phyloP scores from a whole-genome alignment of 2,329 filamentous ascomycete genomes.

The Fusarium sp. region DNA sequence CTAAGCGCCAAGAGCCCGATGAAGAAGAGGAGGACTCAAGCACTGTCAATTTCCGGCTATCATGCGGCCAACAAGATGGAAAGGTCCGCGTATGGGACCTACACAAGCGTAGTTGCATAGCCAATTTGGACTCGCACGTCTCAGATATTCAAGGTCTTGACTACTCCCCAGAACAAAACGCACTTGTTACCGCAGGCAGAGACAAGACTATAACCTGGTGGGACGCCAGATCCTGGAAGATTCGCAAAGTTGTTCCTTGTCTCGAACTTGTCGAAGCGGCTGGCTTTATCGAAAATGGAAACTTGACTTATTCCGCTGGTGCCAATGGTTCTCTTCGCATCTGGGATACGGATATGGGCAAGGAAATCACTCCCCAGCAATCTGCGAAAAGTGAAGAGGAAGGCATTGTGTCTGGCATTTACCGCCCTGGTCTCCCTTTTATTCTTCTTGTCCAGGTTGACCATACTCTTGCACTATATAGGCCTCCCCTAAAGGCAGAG shows the following conservation, averaged over 20 bases:
- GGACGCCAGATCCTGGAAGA: conserved; percentile 87
- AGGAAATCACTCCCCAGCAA: conserved; percentile 82
- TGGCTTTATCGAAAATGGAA: conserved; percentile 78
- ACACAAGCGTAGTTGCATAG: conserved; percentile 80
- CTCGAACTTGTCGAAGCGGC: conserved; percentile 86
- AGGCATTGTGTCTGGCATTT: conserved; percentile 76
- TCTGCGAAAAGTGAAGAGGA: conserved; percentile 66
- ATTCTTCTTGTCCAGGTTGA: conserved; percentile 88
- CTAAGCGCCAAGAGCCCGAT: conserved; percentile 46
- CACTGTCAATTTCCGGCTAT: conserved; percentile 75
- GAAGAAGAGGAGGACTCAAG: conserved; percentile 54
- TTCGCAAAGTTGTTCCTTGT: conserved; percentile 80
- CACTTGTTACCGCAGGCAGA: conserved; percentile 83
- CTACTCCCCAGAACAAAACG: conserved; percentile 78
- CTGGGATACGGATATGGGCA: conserved; percentile 81
- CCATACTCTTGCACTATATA: conserved; percentile 84
- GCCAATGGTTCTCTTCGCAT: conserved; percentile 83
- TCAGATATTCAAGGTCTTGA: conserved; percentile 91
- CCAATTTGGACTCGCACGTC: conserved; percentile 88
- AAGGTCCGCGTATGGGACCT: conserved; percentile 93
- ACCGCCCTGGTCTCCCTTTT: conserved; percentile 71
- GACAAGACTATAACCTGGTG: conserved; percentile 96
- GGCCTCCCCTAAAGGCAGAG: conserved; percentile 53
- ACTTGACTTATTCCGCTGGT: conserved; percentile 83
- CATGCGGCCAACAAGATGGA: conserved; percentile 93